Percentiles rank a stretch among this genome's conserved stretches.
These are phyloP conservation scores for Gyromitra esculenta DNA, from an alignment of 2,329 filamentous ascomycete species.

Conservation along the genomic window DNA sequence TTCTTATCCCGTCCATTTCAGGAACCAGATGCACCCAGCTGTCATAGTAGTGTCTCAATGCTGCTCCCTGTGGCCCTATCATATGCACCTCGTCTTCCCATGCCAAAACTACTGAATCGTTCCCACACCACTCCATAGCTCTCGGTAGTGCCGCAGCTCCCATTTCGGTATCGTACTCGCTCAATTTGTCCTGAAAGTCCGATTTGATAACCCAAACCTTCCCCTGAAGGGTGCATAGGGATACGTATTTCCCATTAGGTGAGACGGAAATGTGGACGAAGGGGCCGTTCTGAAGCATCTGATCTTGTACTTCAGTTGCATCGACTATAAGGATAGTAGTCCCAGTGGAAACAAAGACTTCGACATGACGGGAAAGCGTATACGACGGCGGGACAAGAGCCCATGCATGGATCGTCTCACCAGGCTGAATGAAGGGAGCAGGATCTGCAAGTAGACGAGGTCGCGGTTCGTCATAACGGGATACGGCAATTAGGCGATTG, in stretches of 20 bases:
- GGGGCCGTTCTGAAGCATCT: slow-evolving; percentile 87
- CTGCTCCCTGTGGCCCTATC: slow-evolving; percentile 82
- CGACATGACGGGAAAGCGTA: slow-evolving; percentile 90
- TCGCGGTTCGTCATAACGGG: slow-evolving; percentile 87
- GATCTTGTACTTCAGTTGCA: slow-evolving; percentile 87
- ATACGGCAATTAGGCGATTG: slow-evolving; percentile 86
- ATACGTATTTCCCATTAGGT: slow-evolving; percentile 86
- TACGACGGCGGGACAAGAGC: slow-evolving; percentile 85
- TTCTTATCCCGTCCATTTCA: slow-evolving; percentile 86
- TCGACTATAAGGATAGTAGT: slow-evolving; percentile 88
- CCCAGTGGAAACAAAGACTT: slow-evolving; percentile 85
- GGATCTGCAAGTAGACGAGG: slow-evolving; percentile 81
- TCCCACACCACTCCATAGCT: slow-evolving; percentile 94
- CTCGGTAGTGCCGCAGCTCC: slow-evolving; percentile 80
- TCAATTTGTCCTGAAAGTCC: slow-evolving; percentile 91
- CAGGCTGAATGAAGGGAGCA: slow-evolving; percentile 63
- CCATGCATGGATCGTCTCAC: slow-evolving; percentile 86
- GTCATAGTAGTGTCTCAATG: slow-evolving; percentile 86
- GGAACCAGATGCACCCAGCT: slow-evolving; percentile 87
- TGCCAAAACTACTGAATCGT: slow-evolving; percentile 89
- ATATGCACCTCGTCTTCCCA: slow-evolving; percentile 99
- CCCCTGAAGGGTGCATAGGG: slow-evolving; percentile 84
- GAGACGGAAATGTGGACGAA: slow-evolving; percentile 92
- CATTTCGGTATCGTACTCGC: slow-evolving; percentile 83
- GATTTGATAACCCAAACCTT: slow-evolving; percentile 92